Evolutionary conservation across 441 rosid genomes (phyloP).

Genomic region (Erysimum cheiri): DNA sequence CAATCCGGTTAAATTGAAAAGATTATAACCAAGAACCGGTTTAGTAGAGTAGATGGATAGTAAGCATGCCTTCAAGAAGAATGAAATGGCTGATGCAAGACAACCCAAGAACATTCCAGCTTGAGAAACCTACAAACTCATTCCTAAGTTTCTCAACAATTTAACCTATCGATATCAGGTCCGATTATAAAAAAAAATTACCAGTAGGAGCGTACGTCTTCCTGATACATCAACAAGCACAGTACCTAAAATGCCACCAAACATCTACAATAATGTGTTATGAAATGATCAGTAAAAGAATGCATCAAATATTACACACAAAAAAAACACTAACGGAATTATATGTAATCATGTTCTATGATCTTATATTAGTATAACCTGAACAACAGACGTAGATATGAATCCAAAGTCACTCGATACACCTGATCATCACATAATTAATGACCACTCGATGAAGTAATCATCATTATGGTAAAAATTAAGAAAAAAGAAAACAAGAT

Average conservation of each 20-base stretch:
- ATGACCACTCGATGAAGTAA: neutral
- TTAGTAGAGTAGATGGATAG: constrained; percentile 2
- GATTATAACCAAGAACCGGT: neutral
- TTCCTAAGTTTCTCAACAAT: neutral
- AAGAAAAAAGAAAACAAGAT: neutral
- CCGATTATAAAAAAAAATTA: neutral
- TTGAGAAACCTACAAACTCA: constrained; percentile 42
- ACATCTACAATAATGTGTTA: constrained; percentile 24
- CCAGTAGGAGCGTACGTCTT: constrained; percentile 40
- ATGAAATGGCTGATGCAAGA: constrained; percentile 37
- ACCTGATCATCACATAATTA: constrained; percentile 29
- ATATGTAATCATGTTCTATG: neutral
- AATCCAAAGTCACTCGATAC: constrained; percentile 40
- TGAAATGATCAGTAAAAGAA: neutral
- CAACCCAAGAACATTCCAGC: constrained; percentile 44
- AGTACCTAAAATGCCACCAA: constrained; percentile 37
- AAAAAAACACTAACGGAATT: neutral
- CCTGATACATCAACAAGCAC: constrained; percentile 40
- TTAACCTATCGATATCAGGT: neutral
- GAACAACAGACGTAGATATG: constrained; percentile 34
- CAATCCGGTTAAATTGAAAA: neutral
- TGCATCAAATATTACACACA: neutral
- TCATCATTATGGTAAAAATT: neutral
- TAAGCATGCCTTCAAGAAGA: constrained; percentile 31
- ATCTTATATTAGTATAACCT: constrained; percentile 28